These are phyloP conservation scores for Sistotremastrum niveocremeum DNA, from an alignment of 768 basidiomycete species.

Conservation along the genomic window DNA sequence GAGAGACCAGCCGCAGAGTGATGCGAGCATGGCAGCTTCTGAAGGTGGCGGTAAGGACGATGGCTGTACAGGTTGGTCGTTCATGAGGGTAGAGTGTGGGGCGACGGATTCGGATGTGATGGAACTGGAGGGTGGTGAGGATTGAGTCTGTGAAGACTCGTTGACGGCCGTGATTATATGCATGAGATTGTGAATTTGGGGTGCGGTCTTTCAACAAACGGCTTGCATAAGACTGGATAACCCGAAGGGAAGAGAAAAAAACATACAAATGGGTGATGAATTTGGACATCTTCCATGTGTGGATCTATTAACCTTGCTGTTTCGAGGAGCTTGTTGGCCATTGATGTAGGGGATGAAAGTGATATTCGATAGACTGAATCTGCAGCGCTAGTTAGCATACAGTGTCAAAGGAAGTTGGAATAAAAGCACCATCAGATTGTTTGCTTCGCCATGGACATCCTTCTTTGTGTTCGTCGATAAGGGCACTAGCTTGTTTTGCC, in stretches of 20 bases:
- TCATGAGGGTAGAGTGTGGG: neutral
- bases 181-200: too few species aligned
- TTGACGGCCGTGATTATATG: neutral
- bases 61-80: neutral
- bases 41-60: constrained; percentile 15
- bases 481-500: constrained; percentile 54
- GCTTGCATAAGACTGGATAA: neutral
- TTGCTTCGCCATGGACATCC: constrained; percentile 75
- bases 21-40: constrained; percentile 24
- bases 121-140: neutral
- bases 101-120: constrained; percentile 8
- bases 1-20: constrained; percentile 38
- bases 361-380: constrained; percentile 67
- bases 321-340: constrained; percentile 45
- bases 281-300: constrained; percentile 36
- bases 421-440: constrained; percentile 61
- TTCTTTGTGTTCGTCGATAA: constrained; percentile 63
- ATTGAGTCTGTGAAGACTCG: constrained; percentile 2
- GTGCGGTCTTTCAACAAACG: too few species aligned
- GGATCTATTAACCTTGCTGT: constrained; percentile 41
- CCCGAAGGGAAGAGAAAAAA: constrained; percentile 6
- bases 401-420: neutral
- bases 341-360: constrained; percentile 48
- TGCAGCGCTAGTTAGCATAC: constrained; percentile 8
- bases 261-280: constrained; percentile 65